phyloP scores from a whole-genome alignment of 345 rosid genomes.

The Eucalyptus shirleyi region DNA sequence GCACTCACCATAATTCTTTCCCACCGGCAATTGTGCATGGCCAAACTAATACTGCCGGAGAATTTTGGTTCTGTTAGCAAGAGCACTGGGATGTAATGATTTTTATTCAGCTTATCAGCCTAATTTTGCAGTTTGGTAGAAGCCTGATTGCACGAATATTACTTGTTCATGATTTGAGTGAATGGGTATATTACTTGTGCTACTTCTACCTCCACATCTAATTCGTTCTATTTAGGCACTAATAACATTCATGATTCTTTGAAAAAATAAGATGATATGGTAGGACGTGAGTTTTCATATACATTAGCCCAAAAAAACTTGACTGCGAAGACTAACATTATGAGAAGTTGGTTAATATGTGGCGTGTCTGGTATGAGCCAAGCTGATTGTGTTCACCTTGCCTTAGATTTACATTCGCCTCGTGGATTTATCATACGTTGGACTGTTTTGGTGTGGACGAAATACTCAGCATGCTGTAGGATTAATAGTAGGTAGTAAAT shows the following conservation, averaged over 20 bases:
- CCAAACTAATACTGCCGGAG: background rate
- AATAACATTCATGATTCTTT: background rate
- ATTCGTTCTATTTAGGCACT: background rate
- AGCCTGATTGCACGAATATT: background rate
- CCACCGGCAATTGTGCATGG: background rate
- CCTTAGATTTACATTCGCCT: background rate
- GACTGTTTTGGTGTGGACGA: background rate
- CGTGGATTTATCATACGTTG: background rate
- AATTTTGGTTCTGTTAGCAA: background rate
- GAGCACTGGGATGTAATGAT: background rate
- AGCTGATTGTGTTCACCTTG: background rate
- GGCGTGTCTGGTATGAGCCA: background rate
- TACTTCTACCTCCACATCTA: background rate
- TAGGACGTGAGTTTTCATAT: background rate
- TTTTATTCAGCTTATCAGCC: background rate
- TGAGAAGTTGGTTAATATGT: background rate
- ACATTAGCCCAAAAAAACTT: background rate
- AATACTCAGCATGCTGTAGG: background rate
- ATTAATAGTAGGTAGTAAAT: background rate
- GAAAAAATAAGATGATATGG: background rate
- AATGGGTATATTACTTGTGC: background rate
- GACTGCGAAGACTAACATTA: background rate
- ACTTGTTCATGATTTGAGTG: background rate
- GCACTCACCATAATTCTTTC: background rate
- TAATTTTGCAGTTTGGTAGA: background rate